phyloP scores from a whole-genome alignment of 139 green algal species.

The Coccomyxa sp. region DNA sequence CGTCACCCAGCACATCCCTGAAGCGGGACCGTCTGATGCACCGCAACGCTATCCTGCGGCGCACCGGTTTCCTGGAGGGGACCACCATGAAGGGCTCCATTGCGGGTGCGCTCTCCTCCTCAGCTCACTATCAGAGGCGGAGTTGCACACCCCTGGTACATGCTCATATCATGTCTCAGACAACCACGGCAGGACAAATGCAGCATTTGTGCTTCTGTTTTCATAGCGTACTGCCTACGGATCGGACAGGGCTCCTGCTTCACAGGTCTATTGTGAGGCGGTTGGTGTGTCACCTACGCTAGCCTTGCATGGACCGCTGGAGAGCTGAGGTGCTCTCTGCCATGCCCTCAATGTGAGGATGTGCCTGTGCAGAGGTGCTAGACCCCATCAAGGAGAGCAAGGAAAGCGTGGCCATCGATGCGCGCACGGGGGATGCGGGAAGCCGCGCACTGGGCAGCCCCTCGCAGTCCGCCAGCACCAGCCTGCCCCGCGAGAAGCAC shows the following conservation, averaged over 20 bases:
- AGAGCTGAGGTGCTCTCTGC: background rate
- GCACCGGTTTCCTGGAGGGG: conserved; percentile 50
- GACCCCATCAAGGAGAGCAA: background rate
- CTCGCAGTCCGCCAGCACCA: background rate
- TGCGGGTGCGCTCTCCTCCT: background rate
- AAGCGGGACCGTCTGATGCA: conserved; percentile 39
- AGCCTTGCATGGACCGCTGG: background rate
- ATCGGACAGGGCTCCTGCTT: background rate
- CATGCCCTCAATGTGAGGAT: background rate
- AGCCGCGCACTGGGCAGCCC: background rate
- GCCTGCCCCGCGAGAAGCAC: background rate
- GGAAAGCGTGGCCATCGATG: background rate
- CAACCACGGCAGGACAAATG: background rate
- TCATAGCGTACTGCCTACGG: background rate
- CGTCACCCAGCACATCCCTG: conserved; percentile 27
- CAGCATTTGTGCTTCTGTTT: background rate
- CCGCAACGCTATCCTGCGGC: conserved; percentile 50
- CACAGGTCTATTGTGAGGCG: background rate
- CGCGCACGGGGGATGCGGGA: too few relatives aligned
- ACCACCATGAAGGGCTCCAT: background rate
- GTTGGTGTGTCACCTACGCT: background rate
- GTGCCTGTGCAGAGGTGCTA: background rate
- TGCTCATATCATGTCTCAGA: too few relatives aligned
- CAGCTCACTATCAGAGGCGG: too few relatives aligned
- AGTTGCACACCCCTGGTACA: too few relatives aligned